Base-by-base conservation (phyloP, 73 alveolate species). In the Durusdinium trenchii region DNA sequence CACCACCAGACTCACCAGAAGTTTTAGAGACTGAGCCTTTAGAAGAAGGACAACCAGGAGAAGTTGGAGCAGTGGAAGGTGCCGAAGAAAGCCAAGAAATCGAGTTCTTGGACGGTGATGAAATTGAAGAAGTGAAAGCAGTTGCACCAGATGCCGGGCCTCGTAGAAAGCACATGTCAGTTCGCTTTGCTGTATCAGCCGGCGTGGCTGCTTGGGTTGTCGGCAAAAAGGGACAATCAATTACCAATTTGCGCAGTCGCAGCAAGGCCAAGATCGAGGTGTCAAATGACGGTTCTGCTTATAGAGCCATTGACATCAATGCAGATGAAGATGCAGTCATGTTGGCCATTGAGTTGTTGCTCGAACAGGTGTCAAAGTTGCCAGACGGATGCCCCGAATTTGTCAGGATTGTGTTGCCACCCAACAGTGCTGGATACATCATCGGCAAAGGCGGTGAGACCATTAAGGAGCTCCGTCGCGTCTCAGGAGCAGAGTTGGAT, bases 191-290 rank as follows among this genome's bases (percentile, higher is more conserved):
- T 48, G 91, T 81, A 6, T 50, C 91, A 30, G 47, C 91, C 14
- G 46, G 71, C 12, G 91, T 81, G 71, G 91, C 91, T 81, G 91
- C 91, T 45, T 81, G 91, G 91, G 69, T 81, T 48, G 91, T 81
- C 32, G 91, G 91, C 35, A 64, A 67, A 1, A 81, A 81, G 91
- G 91, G 91, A 48, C 91, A 81, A 35, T 81, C 91, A 23, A 48
- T 81, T 28, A 48, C 35, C 5, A 48, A 26, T 30, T 48, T 81
- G 71, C 91, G 91, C 48, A 43, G 26, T 47, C 91, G 71, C 71
- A 81, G 91, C 91, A 47, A 50, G 42, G 91, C 91, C 32, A 6
- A 32, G 91, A 81, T 81, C 35, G 91, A 81, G 0, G 91, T 81
- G 7, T 81, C 91, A 64, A 81, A 81, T 48, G 89, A 78, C 4